phyloP scores from a whole-genome alignment of 192 early-diverging fungal species.

The Coemansia sp. region DNA sequence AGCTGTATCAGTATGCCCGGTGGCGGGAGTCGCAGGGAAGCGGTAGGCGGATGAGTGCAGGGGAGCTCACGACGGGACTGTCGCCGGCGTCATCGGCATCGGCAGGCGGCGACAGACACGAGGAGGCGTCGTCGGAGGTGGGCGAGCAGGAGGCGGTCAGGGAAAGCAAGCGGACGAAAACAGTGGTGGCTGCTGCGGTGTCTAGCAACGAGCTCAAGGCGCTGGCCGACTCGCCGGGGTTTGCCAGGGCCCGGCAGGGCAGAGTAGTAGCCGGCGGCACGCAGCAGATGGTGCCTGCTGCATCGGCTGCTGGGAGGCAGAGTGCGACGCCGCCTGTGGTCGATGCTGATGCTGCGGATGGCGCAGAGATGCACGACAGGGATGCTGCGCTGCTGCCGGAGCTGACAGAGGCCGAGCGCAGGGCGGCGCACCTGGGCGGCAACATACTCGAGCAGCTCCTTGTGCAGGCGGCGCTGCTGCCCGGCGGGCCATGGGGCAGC shows the following conservation, averaged over 20 bases:
- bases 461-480: slow-evolving; percentile 29
- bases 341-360: neutral
- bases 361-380: neutral
- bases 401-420: slow-evolving; percentile 16
- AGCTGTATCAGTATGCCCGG: slow-evolving; percentile 48
- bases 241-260: neutral
- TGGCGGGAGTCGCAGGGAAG: slow-evolving; percentile 33
- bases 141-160: neutral
- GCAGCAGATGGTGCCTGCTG: too few relatives aligned
- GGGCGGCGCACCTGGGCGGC: slow-evolving; percentile 14
- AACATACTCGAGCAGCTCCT: slow-evolving; percentile 39
- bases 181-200: neutral
- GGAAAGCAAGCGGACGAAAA: too few relatives aligned
- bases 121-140: neutral
- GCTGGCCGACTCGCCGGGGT: slow-evolving; percentile 4
- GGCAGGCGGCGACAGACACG: neutral
- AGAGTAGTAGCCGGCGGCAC: neutral
- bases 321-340: too few relatives aligned
- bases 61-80: slow-evolving; percentile 7
- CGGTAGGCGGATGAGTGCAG: too few relatives aligned
- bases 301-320: too few relatives aligned
- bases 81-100: slow-evolving; percentile 4
- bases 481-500: too few relatives aligned
- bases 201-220: slow-evolving; percentile 1
- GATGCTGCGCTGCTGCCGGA: neutral